Evolutionary conservation across 352 stramenopile genomes (phyloP).

Genomic region (Globisporangium splendens): DNA sequence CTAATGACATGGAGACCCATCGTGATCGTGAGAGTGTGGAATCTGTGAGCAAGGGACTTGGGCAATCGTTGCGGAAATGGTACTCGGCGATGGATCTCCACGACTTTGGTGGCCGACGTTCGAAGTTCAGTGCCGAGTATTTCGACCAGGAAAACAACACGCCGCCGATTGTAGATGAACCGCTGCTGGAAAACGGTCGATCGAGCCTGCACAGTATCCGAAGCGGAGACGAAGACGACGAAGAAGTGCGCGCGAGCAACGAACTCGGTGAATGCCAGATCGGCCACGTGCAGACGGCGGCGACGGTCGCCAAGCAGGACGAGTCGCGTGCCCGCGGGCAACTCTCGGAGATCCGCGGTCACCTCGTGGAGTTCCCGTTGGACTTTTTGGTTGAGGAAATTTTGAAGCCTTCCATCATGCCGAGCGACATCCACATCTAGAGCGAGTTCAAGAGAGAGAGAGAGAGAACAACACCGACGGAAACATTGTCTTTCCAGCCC

Average conservation of each 20-base stretch:
- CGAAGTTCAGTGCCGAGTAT: slow-evolving; percentile 75
- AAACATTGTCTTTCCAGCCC: too few relatives aligned
- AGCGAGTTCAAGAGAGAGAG: neutral
- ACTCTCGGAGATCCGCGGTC: slow-evolving; percentile 78
- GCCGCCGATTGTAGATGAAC: slow-evolving; percentile 34
- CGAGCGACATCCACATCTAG: slow-evolving; percentile 86
- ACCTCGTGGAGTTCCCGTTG: slow-evolving; percentile 83
- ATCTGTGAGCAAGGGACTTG: slow-evolving; percentile 46
- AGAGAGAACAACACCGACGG: neutral
- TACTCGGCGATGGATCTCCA: slow-evolving; percentile 63
- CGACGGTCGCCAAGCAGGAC: slow-evolving; percentile 75
- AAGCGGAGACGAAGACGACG: slow-evolving; percentile 28
- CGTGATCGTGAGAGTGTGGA: slow-evolving; percentile 36
- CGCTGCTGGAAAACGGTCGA: slow-evolving; percentile 51
- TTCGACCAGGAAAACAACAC: slow-evolving; percentile 56
- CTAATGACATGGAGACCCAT: slow-evolving; percentile 6
- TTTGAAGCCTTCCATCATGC: slow-evolving; percentile 78
- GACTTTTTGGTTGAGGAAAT: slow-evolving; percentile 85
- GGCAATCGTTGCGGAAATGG: slow-evolving; percentile 68
- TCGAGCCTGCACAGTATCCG: slow-evolving; percentile 30
- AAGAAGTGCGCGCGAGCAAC: slow-evolving; percentile 27
- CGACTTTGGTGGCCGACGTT: slow-evolving; percentile 60
- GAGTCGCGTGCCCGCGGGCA: slow-evolving; percentile 66
- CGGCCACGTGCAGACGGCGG: slow-evolving; percentile 77
- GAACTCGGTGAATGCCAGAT: slow-evolving; percentile 79